phyloP scores from a whole-genome alignment of 495 filamentous ascomycete genomes.

The Penicillium maclennaniae region DNA sequence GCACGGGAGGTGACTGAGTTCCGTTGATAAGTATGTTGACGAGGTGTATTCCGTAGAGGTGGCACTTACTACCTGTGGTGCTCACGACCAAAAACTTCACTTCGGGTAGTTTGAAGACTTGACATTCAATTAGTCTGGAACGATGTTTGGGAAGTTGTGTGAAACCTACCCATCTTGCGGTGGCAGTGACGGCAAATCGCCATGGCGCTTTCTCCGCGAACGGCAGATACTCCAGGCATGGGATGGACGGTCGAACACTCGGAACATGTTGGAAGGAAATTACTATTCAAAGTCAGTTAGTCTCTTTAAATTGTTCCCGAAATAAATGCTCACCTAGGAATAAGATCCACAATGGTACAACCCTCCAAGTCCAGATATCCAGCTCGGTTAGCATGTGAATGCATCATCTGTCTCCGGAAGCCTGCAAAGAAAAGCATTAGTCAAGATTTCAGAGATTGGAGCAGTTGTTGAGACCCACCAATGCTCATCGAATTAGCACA shows the following conservation, averaged over 20 bases:
- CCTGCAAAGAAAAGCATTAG: conserved; percentile 27
- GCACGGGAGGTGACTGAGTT: conserved; percentile 31
- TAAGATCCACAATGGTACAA: conserved; percentile 73
- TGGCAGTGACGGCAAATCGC: conserved; percentile 82
- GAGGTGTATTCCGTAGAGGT: neutral
- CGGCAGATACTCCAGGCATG: conserved; percentile 60
- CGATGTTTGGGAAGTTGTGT: neutral
- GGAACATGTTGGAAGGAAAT: conserved; percentile 78
- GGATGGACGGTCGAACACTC: conserved; percentile 70
- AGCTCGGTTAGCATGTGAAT: conserved; percentile 69
- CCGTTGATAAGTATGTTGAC: conserved; percentile 10
- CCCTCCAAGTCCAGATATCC: conserved; percentile 81
- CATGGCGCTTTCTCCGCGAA: conserved; percentile 71
- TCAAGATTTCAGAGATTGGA: neutral
- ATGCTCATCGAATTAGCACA: conserved; percentile 67
- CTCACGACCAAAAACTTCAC: conserved; percentile 76
- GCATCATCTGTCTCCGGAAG: conserved; percentile 73
- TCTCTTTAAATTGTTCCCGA: neutral
- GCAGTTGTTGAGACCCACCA: conserved; percentile 25
- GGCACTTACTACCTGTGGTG: conserved; percentile 42
- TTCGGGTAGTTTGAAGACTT: conserved; percentile 67
- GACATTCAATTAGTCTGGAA: neutral
- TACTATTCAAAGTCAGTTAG: conserved; percentile 39
- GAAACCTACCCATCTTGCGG: conserved; percentile 63
- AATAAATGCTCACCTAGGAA: conserved; percentile 58